Base-by-base conservation (phyloP, 768 basidiomycete species). In the Panellus pusillus region DNA sequence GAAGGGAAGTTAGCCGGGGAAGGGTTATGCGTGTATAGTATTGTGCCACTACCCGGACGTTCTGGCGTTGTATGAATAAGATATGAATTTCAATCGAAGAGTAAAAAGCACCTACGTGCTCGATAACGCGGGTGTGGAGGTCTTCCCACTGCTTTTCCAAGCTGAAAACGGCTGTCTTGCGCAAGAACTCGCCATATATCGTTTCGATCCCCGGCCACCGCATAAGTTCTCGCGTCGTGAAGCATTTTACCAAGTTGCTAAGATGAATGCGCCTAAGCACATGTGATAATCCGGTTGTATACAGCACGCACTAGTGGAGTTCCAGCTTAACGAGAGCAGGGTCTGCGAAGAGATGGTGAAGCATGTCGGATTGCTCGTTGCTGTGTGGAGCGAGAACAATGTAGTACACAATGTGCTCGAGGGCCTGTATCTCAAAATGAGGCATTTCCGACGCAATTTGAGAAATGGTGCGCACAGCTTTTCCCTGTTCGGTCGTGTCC, bases 321-420 rank as follows among this genome's bases (percentile, higher is more conserved):
- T 91, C 86, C 41, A 95, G 76, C 68, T 91, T 94, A 58, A 78
- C 71, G 38, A 98, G 72, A 19, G 88, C 86, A 19, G 93, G 82
- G 68, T 98, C 86, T 41, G 75, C 75, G 65, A 81, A 90, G 28
- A 96, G 77, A 65, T 91, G 90, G 68, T 98, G 86, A 41, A 99
- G 74, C 88, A 98, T 94, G 67, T 98, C 94, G 2, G 89, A 92
- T 70, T 99, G 97, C 70, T 98, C 96, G 67, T 99, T 98, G 68
- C 88, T 90, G 68, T 98, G 89, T 3, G 94, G 87, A 1, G 96
- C 91, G 43, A 98, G 86, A 20, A 97, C 84, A 50, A 98, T 81
- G 65, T 95, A 98, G 72, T 92, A 95, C 41, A 95, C 87, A 52
- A 98, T 94, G 68, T 94, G 91, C 66, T 97, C 93, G 14, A 98